These are phyloP conservation scores for Phytopythium boreale DNA, from an alignment of 352 stramenopile species.

Conservation along the genomic window DNA sequence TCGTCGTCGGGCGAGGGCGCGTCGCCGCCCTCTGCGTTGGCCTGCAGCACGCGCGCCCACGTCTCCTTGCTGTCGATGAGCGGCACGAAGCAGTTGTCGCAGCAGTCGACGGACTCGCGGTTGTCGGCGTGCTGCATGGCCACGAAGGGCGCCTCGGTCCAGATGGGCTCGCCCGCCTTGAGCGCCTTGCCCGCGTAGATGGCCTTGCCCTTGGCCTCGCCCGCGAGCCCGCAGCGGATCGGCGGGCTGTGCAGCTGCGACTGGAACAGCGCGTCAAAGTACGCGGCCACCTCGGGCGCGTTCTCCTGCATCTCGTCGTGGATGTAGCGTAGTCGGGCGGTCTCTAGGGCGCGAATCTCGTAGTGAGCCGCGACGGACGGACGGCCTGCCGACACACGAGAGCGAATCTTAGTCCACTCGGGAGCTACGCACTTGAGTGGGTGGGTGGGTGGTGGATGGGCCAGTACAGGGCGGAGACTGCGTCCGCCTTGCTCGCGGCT, in stretches of 20 bases:
- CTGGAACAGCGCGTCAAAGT: constrained; percentile 62
- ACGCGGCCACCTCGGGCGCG: constrained; percentile 39
- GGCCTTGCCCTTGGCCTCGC: constrained; percentile 65
- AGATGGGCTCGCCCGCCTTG: constrained; percentile 59
- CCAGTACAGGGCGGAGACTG: no score
- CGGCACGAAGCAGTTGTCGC: constrained; percentile 77
- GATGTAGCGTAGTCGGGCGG: not conserved
- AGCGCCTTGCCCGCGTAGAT: constrained; percentile 59
- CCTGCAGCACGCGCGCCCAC: constrained; percentile 52
- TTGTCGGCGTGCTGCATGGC: constrained; percentile 79
- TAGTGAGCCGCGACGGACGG: no score
- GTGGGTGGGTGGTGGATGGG: no score
- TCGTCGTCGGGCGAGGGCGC: constrained; percentile 44
- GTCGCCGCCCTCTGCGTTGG: constrained; percentile 35
- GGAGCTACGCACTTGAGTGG: no score
- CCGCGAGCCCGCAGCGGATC: constrained; percentile 48
- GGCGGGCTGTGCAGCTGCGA: constrained; percentile 45
- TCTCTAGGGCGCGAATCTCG: not conserved
- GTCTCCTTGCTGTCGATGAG: constrained; percentile 58
- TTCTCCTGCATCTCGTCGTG: constrained; percentile 37
- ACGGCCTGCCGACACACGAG: not conserved
- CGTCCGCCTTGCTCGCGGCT: no score
- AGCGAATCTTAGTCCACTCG: no score
- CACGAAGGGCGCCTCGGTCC: constrained; percentile 57
- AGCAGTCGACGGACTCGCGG: constrained; percentile 77